Evolutionary conservation across 2,329 filamentous ascomycete genomes (phyloP), one percentile per base, ranked within the genome.

Genomic region (Claviceps pusilla): DNA sequence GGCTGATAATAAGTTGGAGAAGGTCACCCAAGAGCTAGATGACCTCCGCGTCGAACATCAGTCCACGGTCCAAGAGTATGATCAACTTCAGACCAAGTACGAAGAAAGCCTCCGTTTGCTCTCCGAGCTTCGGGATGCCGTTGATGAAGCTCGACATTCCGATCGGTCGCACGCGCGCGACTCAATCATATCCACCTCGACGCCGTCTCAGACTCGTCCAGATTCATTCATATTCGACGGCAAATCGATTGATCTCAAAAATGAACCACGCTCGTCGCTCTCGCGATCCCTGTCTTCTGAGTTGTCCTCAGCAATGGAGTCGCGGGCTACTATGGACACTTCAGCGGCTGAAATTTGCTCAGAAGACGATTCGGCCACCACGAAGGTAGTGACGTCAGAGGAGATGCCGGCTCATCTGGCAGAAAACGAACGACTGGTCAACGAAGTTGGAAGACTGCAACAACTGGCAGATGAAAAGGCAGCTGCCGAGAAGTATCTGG

Each of bases 201-300:
- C 51, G 7, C 29, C 53, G 11, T 76, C 77, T 0, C 76, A 75
- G 14, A 76, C 73, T 9, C 77, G 86, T 28, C 86, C 87, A 12
- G 78, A 81, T 54, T 91, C 89, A 77, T 93, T 93, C 83, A 84
- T 93, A 80, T 89, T 83, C 58, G 84, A 89, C 65, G 75, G 77
- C 63, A 83, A 81, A 71, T 80, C 82, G 64, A 84, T 79, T 71
- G 84, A 82, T 66, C 73, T 80, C 67, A 89, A 84, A 72, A 78
- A 83, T 73, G 74, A 71, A 52, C 69, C 76, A 73, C 71, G 66
- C 60, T 87, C 86, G 70, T 90, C 87, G 64, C 61, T 66, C 42
- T 90, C 89, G 73, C 89, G 85, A 69, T 95, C 89, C 65, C 84
- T 96, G 62, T 96, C 89, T 60, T 93, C 89, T 72, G 93, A 97